A percentile compares a stretch with the other conserved stretches of the same genome.
These are phyloP conservation scores for Fragaria vesca DNA, from an alignment of 306 rosid species.

Conservation along the genomic window DNA sequence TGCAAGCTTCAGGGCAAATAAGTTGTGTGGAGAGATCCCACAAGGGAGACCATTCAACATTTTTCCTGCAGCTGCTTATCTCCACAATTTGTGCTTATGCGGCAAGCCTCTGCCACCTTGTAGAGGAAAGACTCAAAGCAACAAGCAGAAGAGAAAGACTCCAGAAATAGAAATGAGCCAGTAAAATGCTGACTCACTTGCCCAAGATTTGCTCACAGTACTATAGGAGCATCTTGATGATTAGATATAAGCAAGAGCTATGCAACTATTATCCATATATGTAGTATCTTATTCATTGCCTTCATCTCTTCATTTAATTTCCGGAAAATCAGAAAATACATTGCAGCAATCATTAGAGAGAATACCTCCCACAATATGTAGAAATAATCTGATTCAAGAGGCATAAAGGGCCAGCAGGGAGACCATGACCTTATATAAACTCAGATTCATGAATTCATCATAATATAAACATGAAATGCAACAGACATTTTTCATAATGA, in stretches of 20 bases:
- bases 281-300: not conserved
- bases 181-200: slow-evolving; percentile 56
- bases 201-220: slow-evolving; percentile 31
- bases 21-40: slow-evolving; percentile 90
- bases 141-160: not conserved
- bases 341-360: not conserved
- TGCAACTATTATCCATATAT: not conserved
- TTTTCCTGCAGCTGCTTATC: slow-evolving; percentile 78
- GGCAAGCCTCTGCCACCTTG: slow-evolving; percentile 92
- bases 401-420: not conserved
- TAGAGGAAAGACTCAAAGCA: slow-evolving; percentile 32
- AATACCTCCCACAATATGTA: not conserved
- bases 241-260: slow-evolving; percentile 18
- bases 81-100: slow-evolving; percentile 84
- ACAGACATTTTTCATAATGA: not conserved
- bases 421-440: not conserved
- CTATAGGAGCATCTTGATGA: slow-evolving; percentile 32
- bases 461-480: not conserved
- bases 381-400: not conserved
- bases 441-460: not conserved
- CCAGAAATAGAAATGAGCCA: slow-evolving; percentile 39
- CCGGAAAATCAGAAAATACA: not conserved
- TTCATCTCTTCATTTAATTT: not conserved
- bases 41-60: slow-evolving; percentile 79
- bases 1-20: slow-evolving; percentile 85